A percentile compares a stretch with the other conserved stretches of the same genome.
Evolutionary conservation across 495 filamentous ascomycete genomes (phyloP).

Genomic region (Daldinia bambusicola): DNA sequence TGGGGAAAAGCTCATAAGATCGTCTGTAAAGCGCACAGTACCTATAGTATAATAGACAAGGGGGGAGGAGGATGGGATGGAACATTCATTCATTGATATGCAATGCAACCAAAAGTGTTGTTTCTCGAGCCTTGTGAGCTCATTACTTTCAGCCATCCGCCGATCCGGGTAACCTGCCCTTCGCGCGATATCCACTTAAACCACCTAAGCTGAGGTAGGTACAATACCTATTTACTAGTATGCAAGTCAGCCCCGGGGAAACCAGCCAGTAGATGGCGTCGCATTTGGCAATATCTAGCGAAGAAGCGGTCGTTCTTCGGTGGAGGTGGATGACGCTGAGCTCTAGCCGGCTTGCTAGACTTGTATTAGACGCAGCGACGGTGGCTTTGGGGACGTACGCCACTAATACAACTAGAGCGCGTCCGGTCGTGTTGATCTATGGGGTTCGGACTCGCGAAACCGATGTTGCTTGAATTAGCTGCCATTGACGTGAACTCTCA

Average conservation of each 20-base stretch:
- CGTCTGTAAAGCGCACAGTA: conserved; percentile 3
- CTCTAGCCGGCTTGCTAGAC: conserved; percentile 15
- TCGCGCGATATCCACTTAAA: background rate
- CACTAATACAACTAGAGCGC: conserved; percentile 21
- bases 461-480: conserved; percentile 16
- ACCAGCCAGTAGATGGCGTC: background rate
- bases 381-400: conserved; percentile 20
- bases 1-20: conserved; percentile 4
- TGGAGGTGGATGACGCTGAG: conserved; percentile 7
- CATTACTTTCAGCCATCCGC: background rate
- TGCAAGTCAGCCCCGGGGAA: background rate
- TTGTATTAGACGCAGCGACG: conserved; percentile 25
- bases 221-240: too few relatives aligned
- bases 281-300: background rate
- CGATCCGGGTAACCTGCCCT: background rate
- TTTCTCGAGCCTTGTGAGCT: background rate
- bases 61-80: background rate
- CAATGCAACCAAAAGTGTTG: too few relatives aligned
- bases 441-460: conserved; percentile 4
- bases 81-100: too few relatives aligned
- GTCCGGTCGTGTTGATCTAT: conserved; percentile 6
- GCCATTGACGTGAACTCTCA: background rate
- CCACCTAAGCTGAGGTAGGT: too few relatives aligned
- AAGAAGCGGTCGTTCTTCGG: background rate
- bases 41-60: too few relatives aligned